Evolutionary conservation across 352 stramenopile species (phyloP).

Genomic region (Phytophthora capsici): DNA sequence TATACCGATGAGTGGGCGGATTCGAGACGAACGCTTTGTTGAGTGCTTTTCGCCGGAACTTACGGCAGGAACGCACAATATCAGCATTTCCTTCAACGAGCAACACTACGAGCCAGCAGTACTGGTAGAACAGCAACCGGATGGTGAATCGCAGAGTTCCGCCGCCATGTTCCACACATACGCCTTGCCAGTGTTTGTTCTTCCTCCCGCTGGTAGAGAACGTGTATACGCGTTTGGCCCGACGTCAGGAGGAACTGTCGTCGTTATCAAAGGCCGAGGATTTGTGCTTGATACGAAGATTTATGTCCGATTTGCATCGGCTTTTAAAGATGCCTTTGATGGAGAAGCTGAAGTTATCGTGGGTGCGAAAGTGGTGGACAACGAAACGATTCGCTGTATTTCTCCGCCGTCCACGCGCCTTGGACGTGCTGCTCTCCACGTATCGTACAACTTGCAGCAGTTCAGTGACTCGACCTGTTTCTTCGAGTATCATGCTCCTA

Average conservation of each 20-base stretch:
- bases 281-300: constrained; percentile 71
- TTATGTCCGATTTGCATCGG: constrained; percentile 67
- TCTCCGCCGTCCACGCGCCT: constrained; percentile 42
- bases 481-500: constrained; percentile 73
- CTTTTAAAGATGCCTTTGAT: constrained; percentile 43
- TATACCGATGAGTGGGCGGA: constrained; percentile 36
- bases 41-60: constrained; percentile 74
- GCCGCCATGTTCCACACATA: constrained; percentile 58
- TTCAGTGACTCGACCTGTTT: constrained; percentile 70
- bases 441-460: constrained; percentile 80
- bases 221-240: constrained; percentile 60
- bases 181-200: constrained; percentile 59
- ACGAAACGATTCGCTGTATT: constrained; percentile 57
- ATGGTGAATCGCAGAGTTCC: constrained; percentile 8
- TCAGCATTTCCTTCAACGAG: constrained; percentile 73
- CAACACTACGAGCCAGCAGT: constrained; percentile 61
- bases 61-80: constrained; percentile 41
- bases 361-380: constrained; percentile 57
- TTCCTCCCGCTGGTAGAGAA: constrained; percentile 44
- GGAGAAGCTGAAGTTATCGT: constrained; percentile 50
- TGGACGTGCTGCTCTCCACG: constrained; percentile 52
- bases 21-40: constrained; percentile 53
- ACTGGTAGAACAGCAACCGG: background rate
- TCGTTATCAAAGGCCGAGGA: constrained; percentile 60
- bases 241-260: constrained; percentile 49